Percentiles rank a stretch among this genome's conserved stretches.
Evolutionary conservation across 1,139 yeast species (phyloP).

Genomic region (Yamadazyma kanchanaburiensis): DNA sequence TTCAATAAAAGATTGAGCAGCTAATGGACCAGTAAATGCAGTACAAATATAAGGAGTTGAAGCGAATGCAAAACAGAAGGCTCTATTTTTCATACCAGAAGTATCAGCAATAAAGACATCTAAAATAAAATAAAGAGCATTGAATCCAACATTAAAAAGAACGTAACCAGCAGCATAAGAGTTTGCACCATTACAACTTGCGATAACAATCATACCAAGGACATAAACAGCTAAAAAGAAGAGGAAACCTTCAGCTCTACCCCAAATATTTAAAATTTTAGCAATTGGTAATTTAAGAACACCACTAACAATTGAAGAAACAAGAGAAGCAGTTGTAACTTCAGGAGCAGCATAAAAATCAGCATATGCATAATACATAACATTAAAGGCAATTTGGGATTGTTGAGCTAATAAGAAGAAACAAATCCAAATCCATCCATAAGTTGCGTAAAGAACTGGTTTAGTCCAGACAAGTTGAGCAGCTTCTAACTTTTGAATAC

Average conservation of each 20-base stretch:
- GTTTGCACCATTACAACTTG: conserved; percentile 4
- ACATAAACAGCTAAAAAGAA: conserved; percentile 3
- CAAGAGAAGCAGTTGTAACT: conserved; percentile 34
- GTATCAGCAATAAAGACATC: conserved; percentile 8
- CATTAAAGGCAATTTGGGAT: conserved; percentile 2
- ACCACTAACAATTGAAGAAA: conserved; percentile 33
- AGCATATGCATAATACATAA: conserved; percentile 23
- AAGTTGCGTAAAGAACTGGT: conserved; percentile 4
- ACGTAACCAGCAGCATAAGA: conserved; percentile 7
- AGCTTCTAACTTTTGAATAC: conserved; percentile 4
- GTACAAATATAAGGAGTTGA: conserved; percentile 7
- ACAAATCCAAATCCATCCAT: conserved; percentile 6
- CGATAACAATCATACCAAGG: conserved; percentile 5
- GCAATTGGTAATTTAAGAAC: conserved; percentile 36
- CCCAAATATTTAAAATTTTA: conserved; percentile 33
- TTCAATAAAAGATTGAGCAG: conserved; percentile 4
- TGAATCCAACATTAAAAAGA: conserved; percentile 3
- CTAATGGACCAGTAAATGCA: conserved; percentile 7
- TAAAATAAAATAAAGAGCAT: conserved; percentile 3
- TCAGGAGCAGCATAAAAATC: conserved; percentile 31
- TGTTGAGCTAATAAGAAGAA: conserved; percentile 6
- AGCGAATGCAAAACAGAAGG: conserved; percentile 25
- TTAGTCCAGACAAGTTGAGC: conserved; percentile 5
- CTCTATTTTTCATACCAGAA: conserved; percentile 5
- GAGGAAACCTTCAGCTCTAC: conserved; percentile 29